These are phyloP conservation scores for Paradendryphiella salina DNA, from an alignment of 2,329 filamentous ascomycete genomes.

Conservation along the genomic window DNA sequence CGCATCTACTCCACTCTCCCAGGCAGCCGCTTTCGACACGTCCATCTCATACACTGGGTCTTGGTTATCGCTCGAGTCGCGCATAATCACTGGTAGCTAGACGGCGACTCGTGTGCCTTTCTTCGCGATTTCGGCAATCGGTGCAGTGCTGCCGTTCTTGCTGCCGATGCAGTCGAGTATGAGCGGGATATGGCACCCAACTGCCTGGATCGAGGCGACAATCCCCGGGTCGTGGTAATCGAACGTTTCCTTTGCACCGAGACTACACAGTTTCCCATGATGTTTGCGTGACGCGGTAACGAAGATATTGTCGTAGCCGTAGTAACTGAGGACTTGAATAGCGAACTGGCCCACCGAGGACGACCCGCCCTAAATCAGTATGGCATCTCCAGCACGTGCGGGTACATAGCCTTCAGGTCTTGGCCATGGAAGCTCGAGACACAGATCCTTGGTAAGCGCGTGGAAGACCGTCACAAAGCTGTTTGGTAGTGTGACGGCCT, in stretches of 20 bases:
- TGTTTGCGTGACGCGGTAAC: conserved; percentile 47
- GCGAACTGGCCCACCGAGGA: conserved; percentile 50
- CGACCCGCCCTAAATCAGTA: conserved; percentile 53
- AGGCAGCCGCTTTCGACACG: conserved; percentile 50
- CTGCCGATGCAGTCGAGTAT: conserved; percentile 44
- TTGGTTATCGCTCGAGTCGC: conserved; percentile 54
- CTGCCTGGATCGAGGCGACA: conserved; percentile 32
- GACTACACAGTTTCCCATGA: conserved; percentile 43
- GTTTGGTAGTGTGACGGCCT: conserved; percentile 59
- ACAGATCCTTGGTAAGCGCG: conserved; percentile 56
- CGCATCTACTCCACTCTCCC: conserved; percentile 58
- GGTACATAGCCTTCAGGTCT: conserved; percentile 50
- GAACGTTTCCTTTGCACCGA: conserved; percentile 48
- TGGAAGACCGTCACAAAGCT: conserved; percentile 65
- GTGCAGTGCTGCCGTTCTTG: conserved; percentile 31
- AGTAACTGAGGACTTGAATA: conserved; percentile 49
- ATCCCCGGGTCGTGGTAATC: conserved; percentile 47
- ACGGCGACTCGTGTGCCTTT: conserved; percentile 59
- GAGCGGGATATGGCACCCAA: conserved; percentile 26
- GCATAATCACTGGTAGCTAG: conserved; percentile 63
- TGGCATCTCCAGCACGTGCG: conserved; percentile 31
- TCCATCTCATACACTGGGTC: conserved; percentile 61
- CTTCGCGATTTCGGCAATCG: conserved; percentile 54
- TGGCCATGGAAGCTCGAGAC: conserved; percentile 61
- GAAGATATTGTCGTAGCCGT: conserved; percentile 48